A percentile compares a stretch with the other conserved stretches of the same genome.
These are phyloP conservation scores for Boletus coccyginus DNA, from an alignment of 768 basidiomycete genomes.

Conservation along the genomic window DNA sequence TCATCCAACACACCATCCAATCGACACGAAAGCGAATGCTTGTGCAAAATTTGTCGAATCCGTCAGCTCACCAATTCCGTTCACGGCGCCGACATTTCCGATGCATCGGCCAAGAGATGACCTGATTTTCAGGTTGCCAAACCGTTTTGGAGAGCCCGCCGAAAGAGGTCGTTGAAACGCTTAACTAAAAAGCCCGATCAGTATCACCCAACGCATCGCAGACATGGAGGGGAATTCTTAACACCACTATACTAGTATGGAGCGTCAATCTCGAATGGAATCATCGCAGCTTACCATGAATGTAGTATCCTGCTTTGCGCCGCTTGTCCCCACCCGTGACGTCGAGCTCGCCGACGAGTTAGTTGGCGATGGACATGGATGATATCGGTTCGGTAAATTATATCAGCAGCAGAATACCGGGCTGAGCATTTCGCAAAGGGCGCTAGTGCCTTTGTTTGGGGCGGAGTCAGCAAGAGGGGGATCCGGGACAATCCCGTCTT, in stretches of 20 bases:
- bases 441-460: constrained; percentile 13
- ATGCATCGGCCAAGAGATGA: constrained; percentile 25
- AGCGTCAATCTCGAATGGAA: neutral
- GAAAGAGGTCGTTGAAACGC: constrained; percentile 66
- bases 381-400: constrained; percentile 36
- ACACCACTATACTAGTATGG: neutral
- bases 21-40: constrained; percentile 28
- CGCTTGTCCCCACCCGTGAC: constrained; percentile 25
- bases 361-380: constrained; percentile 45
- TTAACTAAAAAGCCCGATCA: constrained; percentile 59
- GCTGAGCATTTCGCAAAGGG: constrained; percentile 39
- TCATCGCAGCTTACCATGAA: constrained; percentile 45
- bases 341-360: constrained; percentile 34
- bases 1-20: constrained; percentile 29
- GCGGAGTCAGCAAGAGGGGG: constrained; percentile 1
- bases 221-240: constrained; percentile 73
- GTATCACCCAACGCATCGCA: constrained; percentile 72
- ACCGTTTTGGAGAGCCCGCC: constrained; percentile 69
- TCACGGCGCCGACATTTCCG: constrained; percentile 43
- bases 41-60: constrained; percentile 38
- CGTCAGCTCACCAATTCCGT: constrained; percentile 65
- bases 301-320: constrained; percentile 59
- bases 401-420: constrained; percentile 35
- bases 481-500: constrained; percentile 15
- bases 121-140: constrained; percentile 52